phyloP scores from a whole-genome alignment of 129 eudicot genomes.

The Artemisia tridentata region DNA sequence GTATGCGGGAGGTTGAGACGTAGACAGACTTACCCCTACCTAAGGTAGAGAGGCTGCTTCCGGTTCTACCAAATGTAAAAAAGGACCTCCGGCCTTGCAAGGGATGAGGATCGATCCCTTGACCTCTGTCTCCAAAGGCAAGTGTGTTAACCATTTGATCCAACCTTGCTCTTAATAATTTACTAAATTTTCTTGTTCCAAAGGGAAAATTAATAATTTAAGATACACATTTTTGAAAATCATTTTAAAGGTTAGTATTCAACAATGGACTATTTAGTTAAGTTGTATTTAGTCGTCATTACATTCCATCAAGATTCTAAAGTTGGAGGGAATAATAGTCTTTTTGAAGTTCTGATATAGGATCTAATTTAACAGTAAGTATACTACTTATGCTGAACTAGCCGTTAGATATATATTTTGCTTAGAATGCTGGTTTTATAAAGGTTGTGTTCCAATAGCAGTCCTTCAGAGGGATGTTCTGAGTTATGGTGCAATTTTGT shows the following conservation, averaged over 20 bases:
- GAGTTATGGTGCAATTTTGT: too few relatives aligned
- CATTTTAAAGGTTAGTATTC: neutral
- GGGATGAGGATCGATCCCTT: too few relatives aligned
- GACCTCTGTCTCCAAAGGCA: too few relatives aligned
- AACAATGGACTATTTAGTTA: slow-evolving; percentile 4
- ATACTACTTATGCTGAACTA: neutral
- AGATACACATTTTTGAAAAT: neutral
- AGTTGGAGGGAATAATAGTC: too few relatives aligned
- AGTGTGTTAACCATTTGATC: too few relatives aligned
- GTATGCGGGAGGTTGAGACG: too few relatives aligned
- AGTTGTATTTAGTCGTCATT: neutral
- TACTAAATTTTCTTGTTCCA: neutral
- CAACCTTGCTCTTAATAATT: too few relatives aligned
- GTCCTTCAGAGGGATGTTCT: neutral
- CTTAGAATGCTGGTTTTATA: neutral
- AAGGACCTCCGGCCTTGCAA: too few relatives aligned
- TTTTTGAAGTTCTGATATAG: neutral
- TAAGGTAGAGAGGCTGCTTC: too few relatives aligned
- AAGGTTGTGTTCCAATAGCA: neutral
- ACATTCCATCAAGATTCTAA: neutral
- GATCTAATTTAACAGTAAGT: slow-evolving; percentile 10
- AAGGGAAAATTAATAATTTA: neutral
- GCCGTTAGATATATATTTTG: neutral
- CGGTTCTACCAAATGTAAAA: too few relatives aligned
- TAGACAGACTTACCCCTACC: too few relatives aligned